A percentile compares a stretch with the other conserved stretches of the same genome.
Conservation (phyloP, 208 protist genomes). For the Leishmania aethiopica region DNA sequence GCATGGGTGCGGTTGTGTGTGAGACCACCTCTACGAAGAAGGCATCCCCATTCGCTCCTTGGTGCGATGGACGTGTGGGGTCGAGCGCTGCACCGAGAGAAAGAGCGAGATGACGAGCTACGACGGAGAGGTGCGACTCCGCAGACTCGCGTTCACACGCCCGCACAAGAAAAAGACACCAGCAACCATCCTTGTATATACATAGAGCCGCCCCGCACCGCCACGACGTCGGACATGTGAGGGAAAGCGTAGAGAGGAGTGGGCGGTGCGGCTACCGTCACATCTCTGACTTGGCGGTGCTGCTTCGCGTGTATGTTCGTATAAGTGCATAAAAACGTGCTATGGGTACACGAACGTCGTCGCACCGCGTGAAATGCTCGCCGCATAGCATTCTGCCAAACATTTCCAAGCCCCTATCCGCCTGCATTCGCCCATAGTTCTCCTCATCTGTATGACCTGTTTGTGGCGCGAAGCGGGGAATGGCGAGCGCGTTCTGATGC, state of each 20-base stretch:
- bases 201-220: background rate
- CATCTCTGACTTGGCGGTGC: conserved; percentile 12
- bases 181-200: conserved; percentile 6
- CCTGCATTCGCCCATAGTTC: conserved; percentile 35
- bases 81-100: background rate
- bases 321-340: conserved; percentile 31
- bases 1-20: background rate
- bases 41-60: background rate
- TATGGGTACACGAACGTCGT: conserved; percentile 47
- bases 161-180: conserved; percentile 4
- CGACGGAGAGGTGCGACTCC: background rate
- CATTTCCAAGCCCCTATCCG: conserved; percentile 33
- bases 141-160: background rate
- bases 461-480: conserved; percentile 59
- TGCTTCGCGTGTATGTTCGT: conserved; percentile 13
- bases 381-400: conserved; percentile 43
- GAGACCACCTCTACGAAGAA: background rate
- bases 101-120: background rate
- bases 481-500: conserved; percentile 57
- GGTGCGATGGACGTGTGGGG: background rate
- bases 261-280: background rate
- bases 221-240: background rate
- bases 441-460: conserved; percentile 27
- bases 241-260: background rate
- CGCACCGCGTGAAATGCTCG: conserved; percentile 29